Conservation (phyloP, 495 filamentous ascomycete genomes). For the Aspergillus homomorphus region DNA sequence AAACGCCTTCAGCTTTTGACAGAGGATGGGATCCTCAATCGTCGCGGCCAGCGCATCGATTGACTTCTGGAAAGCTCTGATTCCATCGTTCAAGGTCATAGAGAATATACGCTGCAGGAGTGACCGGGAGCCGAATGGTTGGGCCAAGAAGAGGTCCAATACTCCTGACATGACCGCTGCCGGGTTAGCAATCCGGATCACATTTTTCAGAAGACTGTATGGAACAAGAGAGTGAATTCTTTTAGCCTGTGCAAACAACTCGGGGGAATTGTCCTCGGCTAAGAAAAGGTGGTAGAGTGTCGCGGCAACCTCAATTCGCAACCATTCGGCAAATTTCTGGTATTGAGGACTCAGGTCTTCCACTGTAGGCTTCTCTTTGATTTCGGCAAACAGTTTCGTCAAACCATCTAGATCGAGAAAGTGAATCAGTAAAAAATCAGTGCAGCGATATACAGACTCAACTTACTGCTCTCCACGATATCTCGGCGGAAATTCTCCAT, state of each 20-base stretch:
- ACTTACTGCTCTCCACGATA: conserved; percentile 75
- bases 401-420: conserved; percentile 61
- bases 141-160: conserved; percentile 90
- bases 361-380: conserved; percentile 80
- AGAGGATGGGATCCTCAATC: conserved; percentile 75
- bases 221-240: conserved; percentile 90
- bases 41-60: conserved; percentile 73
- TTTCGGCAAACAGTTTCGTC: conserved; percentile 89
- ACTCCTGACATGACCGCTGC: conserved; percentile 92
- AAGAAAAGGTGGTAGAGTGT: conserved; percentile 97
- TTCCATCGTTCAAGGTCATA: conserved; percentile 86
- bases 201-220: conserved; percentile 90
- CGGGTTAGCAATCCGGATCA: conserved; percentile 93
- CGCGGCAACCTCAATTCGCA: conserved; percentile 94
- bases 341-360: conserved; percentile 89
- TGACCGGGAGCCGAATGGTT: conserved; percentile 86
- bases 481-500: conserved; percentile 85
- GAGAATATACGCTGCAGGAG: conserved; percentile 91
- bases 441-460: neutral
- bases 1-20: conserved; percentile 76
- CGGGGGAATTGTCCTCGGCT: conserved; percentile 95
- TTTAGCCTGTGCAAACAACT: conserved; percentile 91
- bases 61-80: conserved; percentile 74
- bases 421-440: conserved; percentile 7
- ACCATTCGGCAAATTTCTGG: conserved; percentile 97